Evolutionary conservation across 2,329 filamentous ascomycete species (phyloP).

Genomic region (Aspergillus eucalypticola): DNA sequence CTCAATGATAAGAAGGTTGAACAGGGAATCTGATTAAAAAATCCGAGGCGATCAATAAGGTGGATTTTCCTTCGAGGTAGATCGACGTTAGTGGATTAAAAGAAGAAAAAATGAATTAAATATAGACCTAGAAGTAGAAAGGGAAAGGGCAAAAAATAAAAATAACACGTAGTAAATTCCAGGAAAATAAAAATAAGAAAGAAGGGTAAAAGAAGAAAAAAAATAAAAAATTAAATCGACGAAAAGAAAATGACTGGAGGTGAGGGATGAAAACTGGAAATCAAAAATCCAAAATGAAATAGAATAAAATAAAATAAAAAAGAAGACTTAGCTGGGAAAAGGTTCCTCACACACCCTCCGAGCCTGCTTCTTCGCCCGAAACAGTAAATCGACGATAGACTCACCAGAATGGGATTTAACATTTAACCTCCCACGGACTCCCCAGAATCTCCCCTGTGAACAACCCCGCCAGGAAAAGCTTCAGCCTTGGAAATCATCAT

Average conservation of each 20-base stretch:
- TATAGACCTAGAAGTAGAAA: background rate
- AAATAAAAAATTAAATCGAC: slow-evolving; percentile 2
- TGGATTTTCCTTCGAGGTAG: background rate
- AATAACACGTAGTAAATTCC: background rate
- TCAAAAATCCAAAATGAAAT: slow-evolving; percentile 9
- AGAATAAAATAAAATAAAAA: slow-evolving; percentile 12
- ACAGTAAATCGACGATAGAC: slow-evolving; percentile 13
- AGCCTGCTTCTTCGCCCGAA: slow-evolving; percentile 14
- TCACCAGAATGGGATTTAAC: background rate
- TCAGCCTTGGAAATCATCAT: slow-evolving; percentile 4
- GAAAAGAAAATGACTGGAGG: slow-evolving; percentile 6
- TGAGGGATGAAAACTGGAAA: slow-evolving; percentile 1
- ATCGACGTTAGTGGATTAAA: background rate
- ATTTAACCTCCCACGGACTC: slow-evolving; percentile 8
- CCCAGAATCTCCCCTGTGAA: background rate
- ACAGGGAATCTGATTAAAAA: background rate
- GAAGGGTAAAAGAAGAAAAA: background rate
- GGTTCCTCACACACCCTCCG: slow-evolving; percentile 5
- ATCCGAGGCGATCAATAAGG: background rate
- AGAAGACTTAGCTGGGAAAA: slow-evolving; percentile 12
- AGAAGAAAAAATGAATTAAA: background rate
- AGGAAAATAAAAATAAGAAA: background rate
- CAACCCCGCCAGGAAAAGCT: slow-evolving; percentile 4
- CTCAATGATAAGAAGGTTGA: no score
- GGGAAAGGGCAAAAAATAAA: background rate